Conservation (phyloP, 495 filamentous ascomycete species). For the Lepidopterella palustris region DNA sequence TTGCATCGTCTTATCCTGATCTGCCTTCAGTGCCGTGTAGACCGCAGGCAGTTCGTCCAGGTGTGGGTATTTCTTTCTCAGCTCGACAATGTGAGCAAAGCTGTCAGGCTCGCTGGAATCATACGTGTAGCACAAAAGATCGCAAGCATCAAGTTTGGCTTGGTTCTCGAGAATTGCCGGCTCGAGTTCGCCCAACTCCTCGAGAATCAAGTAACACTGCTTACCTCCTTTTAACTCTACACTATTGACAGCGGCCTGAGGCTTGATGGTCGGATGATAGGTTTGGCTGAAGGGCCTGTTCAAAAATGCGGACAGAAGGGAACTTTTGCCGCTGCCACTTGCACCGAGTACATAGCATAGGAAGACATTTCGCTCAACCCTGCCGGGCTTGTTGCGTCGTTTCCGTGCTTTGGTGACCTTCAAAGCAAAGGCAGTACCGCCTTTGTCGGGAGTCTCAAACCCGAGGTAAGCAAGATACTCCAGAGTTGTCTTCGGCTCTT, state of each 20-base stretch:
- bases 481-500: conserved; percentile 87
- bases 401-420: conserved; percentile 90
- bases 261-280: conserved; percentile 94
- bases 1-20: conserved; percentile 90
- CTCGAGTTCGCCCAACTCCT: conserved; percentile 93
- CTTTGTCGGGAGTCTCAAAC: conserved; percentile 59
- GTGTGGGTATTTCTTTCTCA: conserved; percentile 68
- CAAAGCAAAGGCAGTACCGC: conserved; percentile 70
- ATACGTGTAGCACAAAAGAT: conserved; percentile 91
- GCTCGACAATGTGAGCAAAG: conserved; percentile 80
- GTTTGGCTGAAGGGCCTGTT: conserved; percentile 76
- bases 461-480: conserved; percentile 94
- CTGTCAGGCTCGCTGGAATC: conserved; percentile 94
- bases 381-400: conserved; percentile 66
- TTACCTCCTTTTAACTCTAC: conserved; percentile 94
- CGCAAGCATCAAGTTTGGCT: conserved; percentile 83
- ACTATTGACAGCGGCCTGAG: conserved; percentile 86
- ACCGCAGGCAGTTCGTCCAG: conserved; percentile 82
- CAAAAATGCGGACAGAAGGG: conserved; percentile 83
- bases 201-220: conserved; percentile 91
- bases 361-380: conserved; percentile 93
- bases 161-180: conserved; percentile 89
- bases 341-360: conserved; percentile 90
- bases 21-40: conserved; percentile 89
- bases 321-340: conserved; percentile 75